Base-by-base conservation (phyloP, 1,284 basidiomycete species). In the Athelia sp. region DNA sequence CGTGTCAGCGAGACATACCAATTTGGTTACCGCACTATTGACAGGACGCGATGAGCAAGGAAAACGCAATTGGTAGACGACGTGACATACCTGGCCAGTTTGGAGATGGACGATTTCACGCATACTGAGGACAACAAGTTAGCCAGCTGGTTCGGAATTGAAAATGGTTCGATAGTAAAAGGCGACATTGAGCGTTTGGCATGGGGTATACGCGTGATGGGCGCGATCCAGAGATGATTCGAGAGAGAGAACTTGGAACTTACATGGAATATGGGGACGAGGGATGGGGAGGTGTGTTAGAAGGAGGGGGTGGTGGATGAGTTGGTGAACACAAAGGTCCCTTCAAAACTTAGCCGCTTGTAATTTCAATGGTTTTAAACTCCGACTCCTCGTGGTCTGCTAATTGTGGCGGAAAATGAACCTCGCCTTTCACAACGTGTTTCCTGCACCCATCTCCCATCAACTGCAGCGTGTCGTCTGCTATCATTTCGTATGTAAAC, bases 71-170 rank as follows among this genome's bases (percentile, higher is more conserved):
- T 31, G 47, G 24, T 49, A 38, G 50, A 43, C 48, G 42, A 21
- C 10, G 22, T n/a, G 11, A 68, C 79, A 62, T 62, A 90, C 89
- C 84, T 93, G 90, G 76, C 93, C 93, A 62, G 93, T 95, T 73
- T 96, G 93, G 64, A 96, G 83, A 76, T 96, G 93, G 67, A 96
- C 93, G 73, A 96, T 95, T 84, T 95, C 93, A 80, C 92, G 87
- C 91, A 94, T 91, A 76, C 87, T 91, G 58, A 55, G 58, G 56
- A 56, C 26, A 50, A 56, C 55, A 61, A 52, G 59, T 70, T 59
- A 73, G 68, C 51, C 49, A 53, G 51, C 54, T 45, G 47, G 43
- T 45, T 57, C 52, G n/a, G 26, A 38, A 55, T 50, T 48, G 52
- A 43, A 55, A 68, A 67, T 72, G 72, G 69, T 69, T 69, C 68